Evolutionary conservation across 164 flowering plant genomes (phyloP).

Genomic region (Umbilicus rupestris): DNA sequence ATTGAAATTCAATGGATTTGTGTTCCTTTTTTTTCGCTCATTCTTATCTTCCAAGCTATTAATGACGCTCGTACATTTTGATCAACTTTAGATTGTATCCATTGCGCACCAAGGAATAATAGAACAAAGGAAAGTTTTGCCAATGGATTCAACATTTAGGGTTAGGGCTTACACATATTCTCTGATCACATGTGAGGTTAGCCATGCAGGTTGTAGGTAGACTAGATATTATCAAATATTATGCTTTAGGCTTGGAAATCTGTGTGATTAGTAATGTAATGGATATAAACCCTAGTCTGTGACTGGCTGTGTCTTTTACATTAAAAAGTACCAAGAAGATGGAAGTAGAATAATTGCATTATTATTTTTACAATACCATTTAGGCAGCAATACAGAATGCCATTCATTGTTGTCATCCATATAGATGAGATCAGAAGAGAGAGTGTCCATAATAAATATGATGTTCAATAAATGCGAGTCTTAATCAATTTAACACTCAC

Average conservation of each 20-base stretch:
- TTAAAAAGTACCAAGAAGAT: no score
- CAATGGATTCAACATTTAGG: neutral
- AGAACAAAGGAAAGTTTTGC: neutral
- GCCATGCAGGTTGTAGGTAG: no score
- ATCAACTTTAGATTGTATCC: neutral
- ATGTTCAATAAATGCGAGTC: neutral
- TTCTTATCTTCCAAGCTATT: neutral
- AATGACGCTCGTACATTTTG: neutral
- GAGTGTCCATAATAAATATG: slow-evolving; percentile 1
- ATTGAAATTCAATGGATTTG: neutral
- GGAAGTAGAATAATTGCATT: no score
- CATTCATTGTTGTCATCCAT: slow-evolving; percentile 3
- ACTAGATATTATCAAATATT: no score
- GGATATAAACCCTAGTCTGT: no score
- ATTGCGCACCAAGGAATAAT: neutral
- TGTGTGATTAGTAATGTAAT: no score
- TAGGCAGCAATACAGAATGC: neutral
- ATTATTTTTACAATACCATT: no score
- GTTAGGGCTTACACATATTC: no score
- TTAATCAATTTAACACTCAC: neutral
- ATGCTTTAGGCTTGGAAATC: no score
- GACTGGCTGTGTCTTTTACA: no score
- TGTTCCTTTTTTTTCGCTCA: neutral
- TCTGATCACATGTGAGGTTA: no score
- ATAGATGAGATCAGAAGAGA: neutral